phyloP scores from a whole-genome alignment of 2,329 filamentous ascomycete species.

The Periconia sp. region DNA sequence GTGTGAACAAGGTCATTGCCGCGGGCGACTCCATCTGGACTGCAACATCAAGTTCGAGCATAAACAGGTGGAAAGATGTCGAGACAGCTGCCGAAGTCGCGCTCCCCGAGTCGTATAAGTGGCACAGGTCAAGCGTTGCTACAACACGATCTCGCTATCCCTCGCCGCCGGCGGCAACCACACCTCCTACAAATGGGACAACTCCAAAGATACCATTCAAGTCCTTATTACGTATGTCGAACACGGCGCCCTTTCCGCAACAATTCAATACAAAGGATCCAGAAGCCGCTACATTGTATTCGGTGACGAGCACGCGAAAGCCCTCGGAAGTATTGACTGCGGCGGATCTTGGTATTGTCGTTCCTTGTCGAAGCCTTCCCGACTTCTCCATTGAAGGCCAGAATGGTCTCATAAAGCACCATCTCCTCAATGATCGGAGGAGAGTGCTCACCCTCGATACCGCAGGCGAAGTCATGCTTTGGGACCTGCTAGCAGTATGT shows the following conservation, averaged over 20 bases:
- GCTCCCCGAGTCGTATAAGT: slow-evolving; percentile 53
- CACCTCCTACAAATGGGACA: slow-evolving; percentile 37
- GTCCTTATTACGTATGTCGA: slow-evolving; percentile 81
- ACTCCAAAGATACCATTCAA: slow-evolving; percentile 73
- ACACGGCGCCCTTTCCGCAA: slow-evolving; percentile 76
- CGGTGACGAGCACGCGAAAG: slow-evolving; percentile 59
- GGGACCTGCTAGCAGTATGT: slow-evolving; percentile 85
- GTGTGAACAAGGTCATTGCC: slow-evolving; percentile 68
- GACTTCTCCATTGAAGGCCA: slow-evolving; percentile 80
- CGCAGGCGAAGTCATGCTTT: slow-evolving; percentile 90
- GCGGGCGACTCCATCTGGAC: slow-evolving; percentile 86
- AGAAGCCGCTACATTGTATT: slow-evolving; percentile 62
- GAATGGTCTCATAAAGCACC: slow-evolving; percentile 92
- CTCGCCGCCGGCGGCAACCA: slow-evolving; percentile 42
- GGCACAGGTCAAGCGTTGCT: slow-evolving; percentile 61
- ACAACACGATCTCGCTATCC: slow-evolving; percentile 51
- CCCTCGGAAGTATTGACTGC: slow-evolving; percentile 62
- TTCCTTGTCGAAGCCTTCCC: slow-evolving; percentile 51
- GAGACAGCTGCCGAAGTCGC: slow-evolving; percentile 77
- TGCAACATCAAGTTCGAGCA: slow-evolving; percentile 85
- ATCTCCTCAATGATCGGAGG: slow-evolving; percentile 87
- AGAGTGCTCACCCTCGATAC: slow-evolving; percentile 92
- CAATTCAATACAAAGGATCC: slow-evolving; percentile 59
- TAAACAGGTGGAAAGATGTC: slow-evolving; percentile 89
- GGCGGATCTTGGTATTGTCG: slow-evolving; percentile 32